phyloP scores from a whole-genome alignment of 805 yeast genomes.

The Zygotorulaspora danielsina region DNA sequence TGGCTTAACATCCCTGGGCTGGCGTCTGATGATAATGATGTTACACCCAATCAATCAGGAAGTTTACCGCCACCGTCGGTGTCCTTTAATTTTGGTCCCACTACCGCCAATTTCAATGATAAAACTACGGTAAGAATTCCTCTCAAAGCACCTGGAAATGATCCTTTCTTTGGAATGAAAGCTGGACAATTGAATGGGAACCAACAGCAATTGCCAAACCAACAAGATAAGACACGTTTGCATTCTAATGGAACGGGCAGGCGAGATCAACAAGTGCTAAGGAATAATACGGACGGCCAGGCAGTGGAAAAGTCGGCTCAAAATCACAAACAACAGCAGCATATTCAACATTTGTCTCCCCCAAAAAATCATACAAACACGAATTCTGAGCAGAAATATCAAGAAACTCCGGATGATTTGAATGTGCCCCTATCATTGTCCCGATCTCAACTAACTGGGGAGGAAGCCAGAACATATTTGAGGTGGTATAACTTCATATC shows the following conservation, averaged over 20 bases:
- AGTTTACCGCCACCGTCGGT: slow-evolving; percentile 46
- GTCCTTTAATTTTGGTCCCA: slow-evolving; percentile 40
- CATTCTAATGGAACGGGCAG: neutral
- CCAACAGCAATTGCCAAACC: neutral
- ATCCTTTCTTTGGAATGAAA: no score
- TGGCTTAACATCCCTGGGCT: slow-evolving; percentile 48
- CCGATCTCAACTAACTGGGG: slow-evolving; percentile 62
- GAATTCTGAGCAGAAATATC: slow-evolving; percentile 8
- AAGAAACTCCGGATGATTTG: slow-evolving; percentile 37
- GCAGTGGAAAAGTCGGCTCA: neutral
- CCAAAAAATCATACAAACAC: neutral
- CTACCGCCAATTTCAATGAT: neutral
- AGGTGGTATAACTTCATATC: slow-evolving; percentile 90
- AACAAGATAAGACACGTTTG: neutral
- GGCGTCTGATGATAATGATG: slow-evolving; percentile 25
- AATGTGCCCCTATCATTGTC: slow-evolving; percentile 60
- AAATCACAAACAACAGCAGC: slow-evolving; percentile 1
- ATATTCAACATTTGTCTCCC: neutral
- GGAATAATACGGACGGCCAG: neutral
- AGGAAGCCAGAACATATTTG: slow-evolving; percentile 79
- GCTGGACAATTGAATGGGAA: neutral
- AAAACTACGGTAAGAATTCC: neutral
- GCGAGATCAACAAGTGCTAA: neutral
- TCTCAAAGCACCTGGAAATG: neutral
- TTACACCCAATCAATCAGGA: slow-evolving; percentile 7